phyloP scores from a whole-genome alignment of 1,139 yeast species.

The Yamadazyma membranifaciens region DNA sequence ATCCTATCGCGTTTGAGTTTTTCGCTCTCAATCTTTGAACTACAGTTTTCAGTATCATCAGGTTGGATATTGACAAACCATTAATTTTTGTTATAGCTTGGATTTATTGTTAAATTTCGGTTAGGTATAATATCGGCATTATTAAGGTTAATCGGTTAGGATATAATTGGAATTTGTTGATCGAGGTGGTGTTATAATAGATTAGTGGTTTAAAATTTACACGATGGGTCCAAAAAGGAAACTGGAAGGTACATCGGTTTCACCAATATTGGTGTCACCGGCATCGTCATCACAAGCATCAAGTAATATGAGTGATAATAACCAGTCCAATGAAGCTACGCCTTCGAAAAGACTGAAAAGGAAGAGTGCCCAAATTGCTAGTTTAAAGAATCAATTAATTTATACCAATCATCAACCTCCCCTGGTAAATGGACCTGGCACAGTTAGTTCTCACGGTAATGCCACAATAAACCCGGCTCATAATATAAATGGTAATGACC shows the following conservation, averaged over 20 bases:
- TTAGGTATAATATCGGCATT: too few species aligned
- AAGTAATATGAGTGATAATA: neutral
- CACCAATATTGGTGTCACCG: neutral
- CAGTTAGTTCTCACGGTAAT: too few species aligned
- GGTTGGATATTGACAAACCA: too few species aligned
- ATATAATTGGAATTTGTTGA: too few species aligned
- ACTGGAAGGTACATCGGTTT: neutral
- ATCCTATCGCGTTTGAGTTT: neutral
- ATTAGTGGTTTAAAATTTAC: neutral
- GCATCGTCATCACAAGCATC: neutral
- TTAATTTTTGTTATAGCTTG: too few species aligned
- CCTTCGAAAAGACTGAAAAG: conserved; percentile 10
- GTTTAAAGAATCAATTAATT: conserved; percentile 12
- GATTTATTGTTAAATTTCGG: too few species aligned
- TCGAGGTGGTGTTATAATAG: neutral
- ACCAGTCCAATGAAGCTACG: neutral
- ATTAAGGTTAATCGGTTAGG: too few species aligned
- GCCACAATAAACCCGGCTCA: too few species aligned
- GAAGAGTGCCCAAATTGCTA: conserved; percentile 16
- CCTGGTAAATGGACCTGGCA: neutral
- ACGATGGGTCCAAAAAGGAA: neutral
- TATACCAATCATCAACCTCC: conserved; percentile 6
- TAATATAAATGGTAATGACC: too few species aligned
- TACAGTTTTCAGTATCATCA: too few species aligned
- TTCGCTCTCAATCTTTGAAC: neutral